Conservation (phyloP, 371 early-diverging fungal genomes). For the Mortierella sp. region DNA sequence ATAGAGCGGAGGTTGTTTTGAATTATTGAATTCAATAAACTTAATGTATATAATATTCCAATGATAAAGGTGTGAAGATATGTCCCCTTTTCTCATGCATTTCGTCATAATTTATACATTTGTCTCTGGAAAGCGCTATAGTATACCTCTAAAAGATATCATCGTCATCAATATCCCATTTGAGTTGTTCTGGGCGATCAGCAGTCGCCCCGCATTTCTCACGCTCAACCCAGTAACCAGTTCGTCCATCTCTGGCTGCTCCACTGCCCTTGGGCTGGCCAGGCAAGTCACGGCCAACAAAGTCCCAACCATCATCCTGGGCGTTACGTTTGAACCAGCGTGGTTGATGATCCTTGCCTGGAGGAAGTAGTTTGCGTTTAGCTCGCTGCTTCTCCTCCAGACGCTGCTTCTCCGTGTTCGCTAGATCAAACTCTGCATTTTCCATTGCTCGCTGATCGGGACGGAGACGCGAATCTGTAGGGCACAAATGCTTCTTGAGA, state of each 20-base stretch:
- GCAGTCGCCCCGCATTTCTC: constrained; percentile 51
- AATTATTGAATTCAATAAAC: neutral
- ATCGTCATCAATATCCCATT: constrained; percentile 60
- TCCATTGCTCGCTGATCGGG: constrained; percentile 86
- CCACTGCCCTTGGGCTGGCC: constrained; percentile 45
- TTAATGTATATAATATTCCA: neutral
- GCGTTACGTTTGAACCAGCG: constrained; percentile 81
- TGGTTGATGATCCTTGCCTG: constrained; percentile 70
- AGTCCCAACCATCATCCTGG: constrained; percentile 63
- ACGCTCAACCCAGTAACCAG: constrained; percentile 68
- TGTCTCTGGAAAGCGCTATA: neutral
- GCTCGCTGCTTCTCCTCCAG: constrained; percentile 82
- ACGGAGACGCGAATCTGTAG: constrained; percentile 84
- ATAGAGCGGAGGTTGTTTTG: neutral
- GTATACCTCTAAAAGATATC: constrained; percentile 46
- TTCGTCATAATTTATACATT: neutral
- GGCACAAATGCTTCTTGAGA: constrained; percentile 70
- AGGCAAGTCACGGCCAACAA: constrained; percentile 61
- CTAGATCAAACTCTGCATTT: constrained; percentile 76
- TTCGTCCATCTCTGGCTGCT: constrained; percentile 10
- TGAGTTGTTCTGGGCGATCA: constrained; percentile 45
- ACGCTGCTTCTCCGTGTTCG: constrained; percentile 73
- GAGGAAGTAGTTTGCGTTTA: constrained; percentile 65
- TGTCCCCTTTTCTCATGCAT: neutral
- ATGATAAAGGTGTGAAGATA: too few relatives aligned